phyloP scores from a whole-genome alignment of 2,329 filamentous ascomycete species.

The Trichoderma lentiforme region DNA sequence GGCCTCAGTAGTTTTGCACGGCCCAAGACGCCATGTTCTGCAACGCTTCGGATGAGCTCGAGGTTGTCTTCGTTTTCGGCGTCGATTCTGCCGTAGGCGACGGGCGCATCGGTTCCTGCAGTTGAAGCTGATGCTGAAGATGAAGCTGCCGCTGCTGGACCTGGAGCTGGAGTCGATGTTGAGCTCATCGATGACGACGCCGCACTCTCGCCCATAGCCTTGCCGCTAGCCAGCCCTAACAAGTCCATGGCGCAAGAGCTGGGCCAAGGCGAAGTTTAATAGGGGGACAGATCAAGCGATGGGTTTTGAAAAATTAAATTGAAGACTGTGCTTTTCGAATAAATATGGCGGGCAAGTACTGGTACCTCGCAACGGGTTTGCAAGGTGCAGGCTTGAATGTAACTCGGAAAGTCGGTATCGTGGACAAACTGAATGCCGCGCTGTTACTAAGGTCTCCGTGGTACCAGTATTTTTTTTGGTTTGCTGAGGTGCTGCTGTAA shows the following conservation, averaged over 20 bases:
- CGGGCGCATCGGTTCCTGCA: slow-evolving; percentile 21
- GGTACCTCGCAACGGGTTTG: background rate
- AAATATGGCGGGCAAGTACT: background rate
- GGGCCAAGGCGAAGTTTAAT: background rate
- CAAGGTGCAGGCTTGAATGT: background rate
- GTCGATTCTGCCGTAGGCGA: slow-evolving; percentile 34
- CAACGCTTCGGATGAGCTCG: slow-evolving; percentile 29
- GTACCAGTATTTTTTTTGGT: background rate
- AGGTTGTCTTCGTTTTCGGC: slow-evolving; percentile 37
- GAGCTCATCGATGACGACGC: slow-evolving; percentile 2
- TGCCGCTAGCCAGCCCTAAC: slow-evolving; percentile 1
- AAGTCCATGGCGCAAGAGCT: background rate
- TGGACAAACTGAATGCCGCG: background rate
- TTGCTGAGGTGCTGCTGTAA: too few relatives aligned
- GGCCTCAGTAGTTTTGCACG: slow-evolving; percentile 10
- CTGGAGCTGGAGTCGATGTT: background rate
- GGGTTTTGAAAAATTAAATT: too few relatives aligned
- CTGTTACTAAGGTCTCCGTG: too few relatives aligned
- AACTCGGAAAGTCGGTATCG: background rate
- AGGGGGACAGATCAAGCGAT: too few relatives aligned
- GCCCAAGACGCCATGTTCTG: slow-evolving; percentile 21
- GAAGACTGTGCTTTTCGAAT: background rate
- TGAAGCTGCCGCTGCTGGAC: background rate
- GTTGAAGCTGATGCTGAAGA: slow-evolving; percentile 19
- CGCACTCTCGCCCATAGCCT: background rate